phyloP scores from a whole-genome alignment of 1,139 yeast species.

The Hyphopichia khmerensis region DNA sequence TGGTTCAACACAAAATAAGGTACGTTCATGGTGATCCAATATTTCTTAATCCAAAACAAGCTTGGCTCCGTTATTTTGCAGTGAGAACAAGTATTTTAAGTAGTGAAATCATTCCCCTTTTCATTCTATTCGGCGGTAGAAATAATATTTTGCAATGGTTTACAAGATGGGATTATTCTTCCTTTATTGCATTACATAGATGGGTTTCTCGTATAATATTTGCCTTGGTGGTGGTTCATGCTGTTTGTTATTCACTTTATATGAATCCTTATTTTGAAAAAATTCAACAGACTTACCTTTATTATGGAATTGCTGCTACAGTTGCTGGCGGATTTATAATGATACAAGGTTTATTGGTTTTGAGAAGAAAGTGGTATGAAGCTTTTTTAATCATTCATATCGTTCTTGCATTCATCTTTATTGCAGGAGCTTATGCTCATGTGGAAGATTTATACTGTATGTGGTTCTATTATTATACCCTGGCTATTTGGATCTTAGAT shows the following conservation, averaged over 20 bases:
- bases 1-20: constrained; percentile 23
- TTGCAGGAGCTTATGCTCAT: constrained; percentile 64
- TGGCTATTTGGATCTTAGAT: constrained; percentile 66
- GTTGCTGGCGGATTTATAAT: constrained; percentile 36
- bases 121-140: constrained; percentile 60
- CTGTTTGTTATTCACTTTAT: constrained; percentile 29
- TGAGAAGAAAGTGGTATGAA: constrained; percentile 64
- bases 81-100: constrained; percentile 60
- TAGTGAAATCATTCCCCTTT: constrained; percentile 50
- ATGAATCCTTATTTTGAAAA: constrained; percentile 6
- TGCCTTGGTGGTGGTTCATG: constrained; percentile 38
- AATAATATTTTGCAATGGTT: constrained; percentile 55
- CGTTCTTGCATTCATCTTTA: constrained; percentile 51
- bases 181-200: constrained; percentile 57
- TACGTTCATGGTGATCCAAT: constrained; percentile 29
- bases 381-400: constrained; percentile 62
- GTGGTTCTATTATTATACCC: constrained; percentile 50
- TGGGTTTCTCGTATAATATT: constrained; percentile 56
- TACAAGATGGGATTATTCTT: constrained; percentile 61
- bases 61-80: constrained; percentile 39
- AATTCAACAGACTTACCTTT: constrained; percentile 34
- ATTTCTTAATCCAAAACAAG: constrained; percentile 15
- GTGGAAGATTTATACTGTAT: constrained; percentile 47
- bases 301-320: constrained; percentile 52
- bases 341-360: constrained; percentile 46